Evolutionary conservation across 129 eudicot species (phyloP).

Genomic region (Flaveria sonorensis): DNA sequence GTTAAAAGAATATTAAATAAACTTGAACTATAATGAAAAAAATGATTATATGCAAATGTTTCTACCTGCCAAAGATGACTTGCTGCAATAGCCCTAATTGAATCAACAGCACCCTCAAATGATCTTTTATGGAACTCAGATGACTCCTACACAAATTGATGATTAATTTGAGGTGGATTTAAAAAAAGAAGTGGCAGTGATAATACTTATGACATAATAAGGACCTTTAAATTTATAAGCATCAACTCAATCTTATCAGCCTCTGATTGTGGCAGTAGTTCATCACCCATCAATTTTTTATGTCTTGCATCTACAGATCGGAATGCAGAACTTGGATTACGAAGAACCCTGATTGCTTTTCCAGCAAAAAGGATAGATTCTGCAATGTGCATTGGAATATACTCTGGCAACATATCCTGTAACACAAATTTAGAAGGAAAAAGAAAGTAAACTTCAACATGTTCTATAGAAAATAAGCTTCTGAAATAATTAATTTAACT

Average conservation of each 20-base stretch:
- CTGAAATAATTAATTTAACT: neutral
- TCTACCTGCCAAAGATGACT: conserved; percentile 98
- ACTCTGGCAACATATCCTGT: conserved; percentile 98
- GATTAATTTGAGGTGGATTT: conserved; percentile 7
- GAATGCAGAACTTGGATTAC: conserved; percentile 88
- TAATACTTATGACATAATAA: conserved; percentile 4
- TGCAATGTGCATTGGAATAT: conserved; percentile 80
- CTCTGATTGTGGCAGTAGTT: conserved; percentile 84
- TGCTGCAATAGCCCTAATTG: conserved; percentile 91
- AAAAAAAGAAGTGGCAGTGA: neutral
- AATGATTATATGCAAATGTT: conserved; percentile 1
- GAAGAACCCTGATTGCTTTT: conserved; percentile 92
- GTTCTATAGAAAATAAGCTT: conserved; percentile 5
- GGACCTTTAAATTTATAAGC: conserved; percentile 88
- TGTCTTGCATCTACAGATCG: conserved; percentile 55
- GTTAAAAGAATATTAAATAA: neutral
- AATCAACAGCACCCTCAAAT: conserved; percentile 83
- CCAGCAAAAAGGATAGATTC: conserved; percentile 98
- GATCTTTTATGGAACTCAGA: conserved; percentile 94
- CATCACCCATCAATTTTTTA: conserved; percentile 58
- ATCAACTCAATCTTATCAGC: conserved; percentile 88
- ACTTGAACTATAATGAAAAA: neutral
- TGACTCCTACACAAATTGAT: conserved; percentile 58
- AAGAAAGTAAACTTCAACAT: neutral
- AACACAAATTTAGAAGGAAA: neutral